Conservation (phyloP, 2,329 filamentous ascomycete species). For the Colletotrichum kahawae region DNA sequence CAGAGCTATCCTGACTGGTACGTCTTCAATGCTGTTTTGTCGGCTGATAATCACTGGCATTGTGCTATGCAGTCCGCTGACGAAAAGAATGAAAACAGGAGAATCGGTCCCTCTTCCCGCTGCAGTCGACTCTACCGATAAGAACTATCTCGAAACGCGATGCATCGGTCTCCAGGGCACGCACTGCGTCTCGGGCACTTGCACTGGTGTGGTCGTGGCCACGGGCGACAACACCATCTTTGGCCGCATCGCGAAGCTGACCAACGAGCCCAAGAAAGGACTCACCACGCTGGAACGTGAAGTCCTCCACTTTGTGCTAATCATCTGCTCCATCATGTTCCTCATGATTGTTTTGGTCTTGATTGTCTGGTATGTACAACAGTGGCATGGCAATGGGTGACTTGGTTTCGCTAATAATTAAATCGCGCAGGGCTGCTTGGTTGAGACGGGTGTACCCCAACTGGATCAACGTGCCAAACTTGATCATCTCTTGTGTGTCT, state of each 20-base stretch:
- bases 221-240: constrained; percentile 78
- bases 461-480: constrained; percentile 74
- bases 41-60: not conserved
- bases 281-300: constrained; percentile 76
- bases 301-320: constrained; percentile 72
- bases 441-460: constrained; percentile 68
- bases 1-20: constrained; percentile 73
- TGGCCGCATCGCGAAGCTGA: constrained; percentile 75
- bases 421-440: constrained; percentile 64
- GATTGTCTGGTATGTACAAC: constrained; percentile 64
- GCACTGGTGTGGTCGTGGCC: constrained; percentile 70
- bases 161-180: constrained; percentile 82
- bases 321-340: constrained; percentile 73
- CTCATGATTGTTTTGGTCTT: constrained; percentile 69
- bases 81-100: constrained; percentile 39
- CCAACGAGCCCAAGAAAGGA: constrained; percentile 70
- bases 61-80: not conserved
- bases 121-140: constrained; percentile 69
- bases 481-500: constrained; percentile 76
- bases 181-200: constrained; percentile 74
- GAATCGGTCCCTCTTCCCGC: constrained; percentile 70
- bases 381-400: constrained; percentile 29
- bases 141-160: constrained; percentile 78
- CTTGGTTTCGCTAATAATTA: not conserved
- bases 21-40: constrained; percentile 1